Evolutionary conservation across 208 protist genomes (phyloP).

Genomic region (Leishmania aethiopica): DNA sequence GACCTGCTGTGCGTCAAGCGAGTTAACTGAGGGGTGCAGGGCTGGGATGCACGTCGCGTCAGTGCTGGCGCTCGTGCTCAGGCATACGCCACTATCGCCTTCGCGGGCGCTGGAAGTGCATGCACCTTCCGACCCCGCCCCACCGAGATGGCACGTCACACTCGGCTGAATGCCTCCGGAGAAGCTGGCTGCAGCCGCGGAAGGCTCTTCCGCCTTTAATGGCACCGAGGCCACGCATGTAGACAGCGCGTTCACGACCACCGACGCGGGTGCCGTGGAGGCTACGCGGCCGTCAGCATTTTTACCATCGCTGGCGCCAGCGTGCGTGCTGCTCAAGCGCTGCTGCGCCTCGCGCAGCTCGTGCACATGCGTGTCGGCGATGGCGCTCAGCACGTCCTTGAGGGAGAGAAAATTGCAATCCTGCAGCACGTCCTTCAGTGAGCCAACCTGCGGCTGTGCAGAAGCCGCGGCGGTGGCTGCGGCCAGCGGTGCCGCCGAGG

Average conservation of each 20-base stretch:
- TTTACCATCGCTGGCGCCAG: not conserved
- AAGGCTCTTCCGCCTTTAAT: not conserved
- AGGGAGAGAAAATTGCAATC: constrained; percentile 49
- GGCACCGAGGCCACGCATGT: not conserved
- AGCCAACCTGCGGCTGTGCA: constrained; percentile 24
- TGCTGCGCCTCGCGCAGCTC: constrained; percentile 39
- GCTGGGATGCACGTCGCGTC: not conserved
- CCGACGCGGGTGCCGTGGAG: no score
- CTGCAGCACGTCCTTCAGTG: constrained; percentile 42
- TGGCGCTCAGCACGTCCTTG: constrained; percentile 44
- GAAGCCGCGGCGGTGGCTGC: not conserved
- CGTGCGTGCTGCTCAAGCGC: constrained; percentile 12
- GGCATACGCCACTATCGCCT: constrained; percentile 1
- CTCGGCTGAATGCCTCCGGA: not conserved
- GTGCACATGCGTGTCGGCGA: constrained; percentile 29
- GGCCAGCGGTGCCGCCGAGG: not conserved
- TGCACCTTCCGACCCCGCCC: not conserved
- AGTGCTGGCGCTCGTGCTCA: not conserved
- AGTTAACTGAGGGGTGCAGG: constrained; percentile 3
- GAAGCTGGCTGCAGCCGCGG: not conserved
- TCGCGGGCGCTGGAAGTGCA: not conserved
- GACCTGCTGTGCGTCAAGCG: constrained; percentile 29
- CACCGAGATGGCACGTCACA: not conserved
- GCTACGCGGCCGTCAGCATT: not conserved
- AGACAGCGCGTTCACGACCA: not conserved